phyloP scores from a whole-genome alignment of 345 rosid species.

The Eucalyptus regnans region DNA sequence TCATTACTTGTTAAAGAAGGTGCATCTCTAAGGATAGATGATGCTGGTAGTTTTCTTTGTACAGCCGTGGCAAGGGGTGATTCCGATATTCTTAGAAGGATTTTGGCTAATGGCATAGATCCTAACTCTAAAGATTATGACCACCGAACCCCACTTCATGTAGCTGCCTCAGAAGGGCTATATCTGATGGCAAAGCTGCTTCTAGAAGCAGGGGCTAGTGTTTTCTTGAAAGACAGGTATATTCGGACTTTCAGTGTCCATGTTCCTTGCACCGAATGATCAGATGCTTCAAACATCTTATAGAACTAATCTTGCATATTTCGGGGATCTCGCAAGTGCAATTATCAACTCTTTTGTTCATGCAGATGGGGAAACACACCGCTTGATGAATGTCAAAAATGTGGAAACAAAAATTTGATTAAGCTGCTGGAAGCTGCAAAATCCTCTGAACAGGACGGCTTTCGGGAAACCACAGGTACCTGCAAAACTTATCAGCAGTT shows the following conservation, averaged over 20 bases:
- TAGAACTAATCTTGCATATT: not conserved
- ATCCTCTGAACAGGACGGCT: constrained; percentile 13
- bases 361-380: constrained; percentile 90
- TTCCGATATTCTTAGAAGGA: constrained; percentile 58
- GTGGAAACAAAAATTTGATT: constrained; percentile 81
- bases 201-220: constrained; percentile 76
- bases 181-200: constrained; percentile 64
- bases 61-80: constrained; percentile 60
- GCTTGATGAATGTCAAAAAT: constrained; percentile 51
- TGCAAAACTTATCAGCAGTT: not conserved
- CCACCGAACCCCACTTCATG: constrained; percentile 85
- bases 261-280: not conserved
- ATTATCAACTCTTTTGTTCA: not conserved
- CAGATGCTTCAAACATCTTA: not conserved
- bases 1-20: constrained; percentile 57
- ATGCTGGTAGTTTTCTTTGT: constrained; percentile 76
- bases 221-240: constrained; percentile 75
- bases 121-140: constrained; percentile 87
- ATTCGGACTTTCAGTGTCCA: not conserved
- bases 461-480: constrained; percentile 41
- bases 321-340: not conserved
- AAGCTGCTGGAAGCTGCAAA: constrained; percentile 65
- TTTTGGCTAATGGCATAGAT: constrained; percentile 58
- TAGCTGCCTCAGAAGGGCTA: constrained; percentile 86
- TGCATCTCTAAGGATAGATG: constrained; percentile 51